These are phyloP conservation scores for Carex parvula DNA, from an alignment of 176 grass and related monocot species.

Conservation along the genomic window DNA sequence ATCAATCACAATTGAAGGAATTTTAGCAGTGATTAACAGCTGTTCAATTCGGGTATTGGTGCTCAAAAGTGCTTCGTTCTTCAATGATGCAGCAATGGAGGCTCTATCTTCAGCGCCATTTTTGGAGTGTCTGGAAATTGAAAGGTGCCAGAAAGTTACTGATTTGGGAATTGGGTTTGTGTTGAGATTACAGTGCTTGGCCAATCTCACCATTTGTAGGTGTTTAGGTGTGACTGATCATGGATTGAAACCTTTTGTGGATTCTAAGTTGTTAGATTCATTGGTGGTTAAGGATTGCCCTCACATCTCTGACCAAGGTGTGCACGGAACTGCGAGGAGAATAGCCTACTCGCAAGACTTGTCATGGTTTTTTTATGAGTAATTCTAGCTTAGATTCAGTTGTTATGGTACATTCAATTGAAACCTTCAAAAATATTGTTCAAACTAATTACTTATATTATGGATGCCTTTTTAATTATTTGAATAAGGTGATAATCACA, in stretches of 20 bases:
- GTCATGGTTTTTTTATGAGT: constrained; percentile 2
- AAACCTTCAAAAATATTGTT: neutral
- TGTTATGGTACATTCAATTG: neutral
- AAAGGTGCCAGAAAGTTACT: constrained; percentile 28
- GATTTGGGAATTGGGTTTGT: constrained; percentile 41
- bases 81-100: constrained; percentile 42
- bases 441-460: neutral
- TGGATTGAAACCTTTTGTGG: constrained; percentile 26
- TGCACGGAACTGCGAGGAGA: constrained; percentile 33
- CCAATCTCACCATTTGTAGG: constrained; percentile 33
- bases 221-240: constrained; percentile 38
- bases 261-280: constrained; percentile 41
- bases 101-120: constrained; percentile 26
- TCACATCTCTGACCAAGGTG: constrained; percentile 42
- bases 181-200: constrained; percentile 9
- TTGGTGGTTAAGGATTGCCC: constrained; percentile 33
- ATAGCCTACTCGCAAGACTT: constrained; percentile 22
- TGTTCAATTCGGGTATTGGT: constrained; percentile 45
- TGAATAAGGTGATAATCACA: neutral
- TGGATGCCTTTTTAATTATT: neutral
- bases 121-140: constrained; percentile 50
- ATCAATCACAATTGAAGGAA: constrained; percentile 41
- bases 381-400: neutral
- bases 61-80: constrained; percentile 39
- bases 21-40: constrained; percentile 36